phyloP scores from a whole-genome alignment of 176 grass and related monocot species.

The Oryza brachyantha region DNA sequence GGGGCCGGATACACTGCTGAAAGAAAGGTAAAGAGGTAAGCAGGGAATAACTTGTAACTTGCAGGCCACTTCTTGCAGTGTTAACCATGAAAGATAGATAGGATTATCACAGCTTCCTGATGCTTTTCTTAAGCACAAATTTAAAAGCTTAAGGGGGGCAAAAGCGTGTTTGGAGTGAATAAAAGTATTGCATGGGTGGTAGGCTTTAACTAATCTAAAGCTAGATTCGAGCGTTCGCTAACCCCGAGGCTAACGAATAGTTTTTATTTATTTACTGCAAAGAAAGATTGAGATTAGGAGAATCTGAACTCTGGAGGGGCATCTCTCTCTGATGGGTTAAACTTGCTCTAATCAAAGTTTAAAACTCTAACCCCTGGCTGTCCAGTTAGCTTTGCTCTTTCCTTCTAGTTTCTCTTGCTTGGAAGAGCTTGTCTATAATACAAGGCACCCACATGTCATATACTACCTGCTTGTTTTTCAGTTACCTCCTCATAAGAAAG shows the following conservation, averaged over 20 bases:
- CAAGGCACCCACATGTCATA: not conserved
- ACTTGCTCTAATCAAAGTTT: slow-evolving; percentile 16
- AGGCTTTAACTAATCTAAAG: slow-evolving; percentile 62
- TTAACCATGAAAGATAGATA: slow-evolving; percentile 8
- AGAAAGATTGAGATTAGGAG: slow-evolving; percentile 50
- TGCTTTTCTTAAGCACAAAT: slow-evolving; percentile 37
- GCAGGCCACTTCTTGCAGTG: slow-evolving; percentile 51
- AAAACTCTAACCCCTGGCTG: not conserved
- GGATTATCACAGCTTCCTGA: slow-evolving; percentile 25
- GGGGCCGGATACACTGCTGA: slow-evolving; percentile 25
- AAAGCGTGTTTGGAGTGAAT: slow-evolving; percentile 56
- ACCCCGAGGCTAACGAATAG: slow-evolving; percentile 52
- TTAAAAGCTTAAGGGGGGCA: slow-evolving; percentile 40
- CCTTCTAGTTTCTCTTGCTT: not conserved
- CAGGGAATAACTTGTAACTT: slow-evolving; percentile 54
- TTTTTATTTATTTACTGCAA: slow-evolving; percentile 39
- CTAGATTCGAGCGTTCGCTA: slow-evolving; percentile 48
- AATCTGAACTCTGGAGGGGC: slow-evolving; percentile 44
- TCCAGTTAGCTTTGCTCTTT: not conserved
- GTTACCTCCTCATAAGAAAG: not conserved
- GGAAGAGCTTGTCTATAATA: not conserved
- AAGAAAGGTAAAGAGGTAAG: slow-evolving; percentile 47
- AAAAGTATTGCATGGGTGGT: slow-evolving; percentile 48
- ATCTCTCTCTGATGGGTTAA: slow-evolving; percentile 31
- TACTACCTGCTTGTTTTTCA: not conserved